These are phyloP conservation scores for Phytophthora vignae DNA, from an alignment of 352 stramenopile genomes.

Conservation along the genomic window DNA sequence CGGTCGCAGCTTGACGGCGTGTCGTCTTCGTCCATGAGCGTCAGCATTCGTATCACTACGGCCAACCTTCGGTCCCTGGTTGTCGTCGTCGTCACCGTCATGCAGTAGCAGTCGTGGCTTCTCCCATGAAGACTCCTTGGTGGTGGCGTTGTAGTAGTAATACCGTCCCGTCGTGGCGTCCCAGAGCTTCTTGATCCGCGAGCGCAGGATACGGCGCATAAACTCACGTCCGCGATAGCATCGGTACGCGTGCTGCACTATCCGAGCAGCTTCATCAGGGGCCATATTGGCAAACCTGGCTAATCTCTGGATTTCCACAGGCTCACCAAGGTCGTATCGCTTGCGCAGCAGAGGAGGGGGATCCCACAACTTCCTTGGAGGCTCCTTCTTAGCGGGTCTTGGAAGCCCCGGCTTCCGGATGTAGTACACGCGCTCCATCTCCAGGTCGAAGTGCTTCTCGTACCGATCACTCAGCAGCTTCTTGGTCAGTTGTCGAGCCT, in stretches of 20 bases:
- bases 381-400: conserved; percentile 24
- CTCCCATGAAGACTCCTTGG: conserved; percentile 75
- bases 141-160: conserved; percentile 83
- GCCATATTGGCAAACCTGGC: conserved; percentile 57
- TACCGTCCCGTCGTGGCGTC: conserved; percentile 55
- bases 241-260: conserved; percentile 65
- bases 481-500: conserved; percentile 41
- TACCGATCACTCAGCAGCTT: conserved; percentile 46
- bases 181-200: conserved; percentile 66
- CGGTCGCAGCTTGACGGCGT: conserved; percentile 16
- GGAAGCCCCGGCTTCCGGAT: conserved; percentile 15
- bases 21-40: conserved; percentile 8
- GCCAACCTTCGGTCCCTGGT: conserved; percentile 6
- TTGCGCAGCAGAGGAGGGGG: conserved; percentile 53
- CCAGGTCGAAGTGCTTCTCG: conserved; percentile 75
- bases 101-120: conserved; percentile 57
- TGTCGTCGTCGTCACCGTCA: conserved; percentile 32
- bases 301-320: conserved; percentile 65
- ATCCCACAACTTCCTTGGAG: conserved; percentile 34
- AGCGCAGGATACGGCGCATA: conserved; percentile 49
- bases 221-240: conserved; percentile 49
- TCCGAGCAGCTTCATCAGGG: conserved; percentile 56
- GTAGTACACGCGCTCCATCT: conserved; percentile 69
- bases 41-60: neutral
- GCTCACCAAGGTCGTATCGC: conserved; percentile 70